Evolutionary conservation across 2,329 filamentous ascomycete genomes (phyloP).

Genomic region (Colletotrichum truncatum): DNA sequence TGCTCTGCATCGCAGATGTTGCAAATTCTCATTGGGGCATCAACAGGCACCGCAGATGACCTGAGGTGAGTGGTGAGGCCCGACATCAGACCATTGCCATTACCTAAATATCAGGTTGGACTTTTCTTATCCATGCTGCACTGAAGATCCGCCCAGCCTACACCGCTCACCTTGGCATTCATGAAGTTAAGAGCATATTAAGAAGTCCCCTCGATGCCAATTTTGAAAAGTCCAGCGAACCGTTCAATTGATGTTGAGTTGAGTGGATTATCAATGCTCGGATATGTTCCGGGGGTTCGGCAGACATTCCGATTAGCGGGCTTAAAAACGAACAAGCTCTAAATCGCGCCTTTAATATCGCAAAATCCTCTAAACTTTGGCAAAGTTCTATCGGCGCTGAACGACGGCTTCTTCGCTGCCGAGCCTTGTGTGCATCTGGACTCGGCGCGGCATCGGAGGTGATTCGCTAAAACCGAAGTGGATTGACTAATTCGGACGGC

Average conservation of each 20-base stretch:
- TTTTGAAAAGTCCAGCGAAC: background rate
- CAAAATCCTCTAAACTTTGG: background rate
- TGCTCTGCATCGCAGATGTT: too few species aligned
- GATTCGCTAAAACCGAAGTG: conserved; percentile 1
- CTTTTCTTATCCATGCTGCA: too few species aligned
- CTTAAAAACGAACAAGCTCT: background rate
- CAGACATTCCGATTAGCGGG: background rate
- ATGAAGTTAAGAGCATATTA: too few species aligned
- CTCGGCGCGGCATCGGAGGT: conserved; percentile 13
- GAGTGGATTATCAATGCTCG: background rate
- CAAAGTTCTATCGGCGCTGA: background rate
- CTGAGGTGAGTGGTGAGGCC: too few species aligned
- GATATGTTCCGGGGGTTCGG: background rate
- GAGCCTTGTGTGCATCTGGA: background rate
- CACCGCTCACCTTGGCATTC: too few species aligned
- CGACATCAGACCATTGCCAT: too few species aligned
- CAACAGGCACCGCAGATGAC: too few species aligned
- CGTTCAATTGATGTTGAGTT: background rate
- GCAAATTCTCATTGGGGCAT: too few species aligned
- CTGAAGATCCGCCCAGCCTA: too few species aligned
- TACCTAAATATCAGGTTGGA: too few species aligned
- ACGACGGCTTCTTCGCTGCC: background rate
- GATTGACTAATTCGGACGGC: conserved; percentile 6
- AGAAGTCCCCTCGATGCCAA: too few species aligned
- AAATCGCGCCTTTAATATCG: background rate